A percentile compares a stretch with the other conserved stretches of the same genome.
These are phyloP conservation scores for Polymyxa betae DNA, from an alignment of 208 protist species.

Conservation along the genomic window DNA sequence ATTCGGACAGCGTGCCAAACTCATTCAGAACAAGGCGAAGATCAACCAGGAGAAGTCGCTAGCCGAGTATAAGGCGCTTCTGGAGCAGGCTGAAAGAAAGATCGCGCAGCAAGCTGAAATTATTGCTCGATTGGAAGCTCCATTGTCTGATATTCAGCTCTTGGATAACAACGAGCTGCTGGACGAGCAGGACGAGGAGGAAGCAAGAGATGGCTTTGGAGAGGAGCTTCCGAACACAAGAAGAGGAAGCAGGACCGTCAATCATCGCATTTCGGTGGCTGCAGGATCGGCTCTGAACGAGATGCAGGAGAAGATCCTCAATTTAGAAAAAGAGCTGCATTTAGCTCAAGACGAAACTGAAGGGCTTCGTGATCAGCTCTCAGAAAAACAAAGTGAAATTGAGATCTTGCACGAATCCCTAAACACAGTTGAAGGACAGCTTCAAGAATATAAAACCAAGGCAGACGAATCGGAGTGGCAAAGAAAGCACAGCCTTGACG, in stretches of 20 bases:
- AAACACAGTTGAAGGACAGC: background rate
- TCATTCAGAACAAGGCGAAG: slow-evolving; percentile 68
- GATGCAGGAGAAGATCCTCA: background rate
- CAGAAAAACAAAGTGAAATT: background rate
- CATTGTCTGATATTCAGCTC: background rate
- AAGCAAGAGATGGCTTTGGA: background rate
- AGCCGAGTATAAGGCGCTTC: slow-evolving; percentile 63
- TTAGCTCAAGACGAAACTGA: background rate
- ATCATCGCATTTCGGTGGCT: background rate
- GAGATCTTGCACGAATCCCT: background rate
- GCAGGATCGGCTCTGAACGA: background rate
- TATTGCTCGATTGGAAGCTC: background rate
- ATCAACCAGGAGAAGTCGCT: slow-evolving; percentile 63
- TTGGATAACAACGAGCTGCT: background rate
- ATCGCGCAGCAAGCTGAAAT: slow-evolving; percentile 28
- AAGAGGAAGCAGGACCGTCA: no score
- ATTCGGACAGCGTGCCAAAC: slow-evolving; percentile 77
- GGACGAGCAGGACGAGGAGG: no score
- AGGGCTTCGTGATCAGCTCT: background rate
- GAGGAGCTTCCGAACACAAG: background rate
- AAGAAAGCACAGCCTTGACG: background rate
- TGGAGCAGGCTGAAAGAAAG: slow-evolving; percentile 45
- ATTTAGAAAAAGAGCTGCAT: background rate
- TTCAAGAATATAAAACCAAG: background rate
- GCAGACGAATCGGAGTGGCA: background rate